Evolutionary conservation across 2,329 filamentous ascomycete species (phyloP), one percentile per base, ranked within the genome.

Genomic region (Diplodia intermedia): DNA sequence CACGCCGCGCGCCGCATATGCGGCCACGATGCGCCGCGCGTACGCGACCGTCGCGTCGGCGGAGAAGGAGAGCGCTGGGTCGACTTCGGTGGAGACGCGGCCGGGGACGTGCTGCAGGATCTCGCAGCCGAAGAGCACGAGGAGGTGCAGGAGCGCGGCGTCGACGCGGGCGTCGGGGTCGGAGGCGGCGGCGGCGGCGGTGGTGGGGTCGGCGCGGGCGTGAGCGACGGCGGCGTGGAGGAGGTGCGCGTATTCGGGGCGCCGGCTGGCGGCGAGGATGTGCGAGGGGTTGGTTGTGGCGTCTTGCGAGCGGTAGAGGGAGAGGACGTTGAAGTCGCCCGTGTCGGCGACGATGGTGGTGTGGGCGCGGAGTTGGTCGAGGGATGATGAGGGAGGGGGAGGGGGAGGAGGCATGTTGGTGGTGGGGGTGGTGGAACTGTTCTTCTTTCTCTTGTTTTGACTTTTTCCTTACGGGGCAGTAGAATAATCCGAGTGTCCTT

Each of bases 1-100:
- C 0, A 82, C 81, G 3, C 81, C 79, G 14, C 86, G 71, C 55
- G 79, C 74, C 54, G 78, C 77, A 73, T 85, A 85, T 36, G 86
- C 78, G 5, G 80, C 75, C 20, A 85, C 73, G 49, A 88, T 84
- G 65, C 86, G 76, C 15, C 63, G 56, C 14, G 67, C 67, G 36
- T 56, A 54, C 7, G 36, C 75, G 2, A 87, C 73, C 0, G 82
- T 88, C 0, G 47, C 60, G 29, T 18, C n/a, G 8, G n/a, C 20
- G 47, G 18, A 5, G 60, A 63, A 63, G n/a, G 43, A 23, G 29
- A 38, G 60, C 2, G 33, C 4, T 1, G 60, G 60, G 31, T 63
- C 60, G 60, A 63, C 60, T 20, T 63, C 60, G n/a, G 60, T 63
- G 15, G 43, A 52, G 11, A 63, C 60, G 5, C 60, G 43, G 47